phyloP scores from a whole-genome alignment of 2,329 filamentous ascomycete genomes.

The Paecilomyces variotii region DNA sequence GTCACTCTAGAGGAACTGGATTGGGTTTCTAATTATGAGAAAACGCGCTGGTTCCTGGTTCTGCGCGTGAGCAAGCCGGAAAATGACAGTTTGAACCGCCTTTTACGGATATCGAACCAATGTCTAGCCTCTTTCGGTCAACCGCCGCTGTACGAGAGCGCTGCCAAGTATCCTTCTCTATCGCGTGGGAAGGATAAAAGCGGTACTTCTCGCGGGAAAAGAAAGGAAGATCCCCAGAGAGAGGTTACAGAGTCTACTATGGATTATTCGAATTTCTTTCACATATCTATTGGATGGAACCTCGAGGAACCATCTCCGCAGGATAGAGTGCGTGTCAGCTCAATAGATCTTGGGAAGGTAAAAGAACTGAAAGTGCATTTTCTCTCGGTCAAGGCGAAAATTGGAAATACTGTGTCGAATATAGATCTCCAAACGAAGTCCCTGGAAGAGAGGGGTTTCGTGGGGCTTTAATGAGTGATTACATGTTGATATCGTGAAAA shows the following conservation, averaged over 20 bases:
- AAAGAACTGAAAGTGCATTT: conserved; percentile 46
- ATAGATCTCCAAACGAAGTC: conserved; percentile 16
- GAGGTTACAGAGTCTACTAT: conserved; percentile 14
- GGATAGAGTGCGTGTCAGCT: conserved; percentile 23
- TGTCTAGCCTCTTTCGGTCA: conserved; percentile 55
- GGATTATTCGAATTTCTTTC: conserved; percentile 57
- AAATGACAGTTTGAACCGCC: conserved; percentile 49
- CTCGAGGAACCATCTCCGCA: conserved; percentile 47
- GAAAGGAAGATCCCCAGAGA: conserved; percentile 9
- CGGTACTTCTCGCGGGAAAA: conserved; percentile 13
- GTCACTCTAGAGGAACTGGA: conserved; percentile 42
- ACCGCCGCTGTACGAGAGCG: conserved; percentile 57
- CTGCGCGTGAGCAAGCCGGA: conserved; percentile 49
- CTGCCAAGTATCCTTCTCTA: conserved; percentile 9
- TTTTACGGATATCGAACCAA: conserved; percentile 62
- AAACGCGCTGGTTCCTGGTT: conserved; percentile 76
- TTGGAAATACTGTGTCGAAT: conserved; percentile 58
- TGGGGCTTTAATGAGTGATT: conserved; percentile 7
- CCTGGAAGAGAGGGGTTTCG: conserved; percentile 7
- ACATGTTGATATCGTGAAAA: background rate
- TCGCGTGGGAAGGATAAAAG: conserved; percentile 1
- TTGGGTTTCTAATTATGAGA: conserved; percentile 61
- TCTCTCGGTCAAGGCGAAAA: conserved; percentile 61
- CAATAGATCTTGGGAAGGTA: conserved; percentile 22
- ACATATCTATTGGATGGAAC: conserved; percentile 85